Base-by-base conservation (phyloP, 192 early-diverging fungal species). In the Oehlia diaphana region DNA sequence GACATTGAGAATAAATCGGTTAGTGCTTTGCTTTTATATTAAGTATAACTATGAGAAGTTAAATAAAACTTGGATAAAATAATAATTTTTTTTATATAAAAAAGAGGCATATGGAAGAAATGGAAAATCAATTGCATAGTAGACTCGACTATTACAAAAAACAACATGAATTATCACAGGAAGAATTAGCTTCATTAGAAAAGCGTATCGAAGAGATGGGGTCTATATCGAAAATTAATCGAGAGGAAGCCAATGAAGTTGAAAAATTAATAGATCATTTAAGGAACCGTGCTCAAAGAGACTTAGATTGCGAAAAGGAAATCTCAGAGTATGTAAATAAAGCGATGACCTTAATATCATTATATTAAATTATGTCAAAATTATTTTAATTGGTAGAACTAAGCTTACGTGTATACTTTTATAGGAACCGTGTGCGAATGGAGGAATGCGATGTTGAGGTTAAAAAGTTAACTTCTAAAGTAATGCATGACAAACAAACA, bases 401-500 rank as follows among this genome's bases (percentile, higher is more conserved):
- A 50, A 74, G 5, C 16, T 50, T 19, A 5, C 4, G 16, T 64
- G 9, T 23, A 31, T 26, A 37, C 37, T 3, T 37, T 37, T 76
- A 28, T 23, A 76, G 74, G 37, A 31, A 42, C 33, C 26, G 26
- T 2, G 14, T 10, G 19, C 33, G 31, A 39, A 44, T 76, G 26
- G 74, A 76, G 28, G 37, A 76, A 65, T 42, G 21, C 28, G 74
- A 76, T 23, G 26, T n/a, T 12, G 61, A 76, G 47, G 74, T 76
- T 37, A 76, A 64, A n/a, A 31, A 28, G 7, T 44, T 76, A 64
- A 76, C 74, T 21, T 76, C 74, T 42, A 62, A 64, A 64, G 74
- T 76, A 19, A 76, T 76, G 47, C 74, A 76, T 12, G 74, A 76
- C 21, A 61, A 76, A 44, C 74, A 76, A 76, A 76, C 74, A 12